Base-by-base conservation (phyloP, 1,284 basidiomycete genomes). In the Cryptococcus sp. region DNA sequence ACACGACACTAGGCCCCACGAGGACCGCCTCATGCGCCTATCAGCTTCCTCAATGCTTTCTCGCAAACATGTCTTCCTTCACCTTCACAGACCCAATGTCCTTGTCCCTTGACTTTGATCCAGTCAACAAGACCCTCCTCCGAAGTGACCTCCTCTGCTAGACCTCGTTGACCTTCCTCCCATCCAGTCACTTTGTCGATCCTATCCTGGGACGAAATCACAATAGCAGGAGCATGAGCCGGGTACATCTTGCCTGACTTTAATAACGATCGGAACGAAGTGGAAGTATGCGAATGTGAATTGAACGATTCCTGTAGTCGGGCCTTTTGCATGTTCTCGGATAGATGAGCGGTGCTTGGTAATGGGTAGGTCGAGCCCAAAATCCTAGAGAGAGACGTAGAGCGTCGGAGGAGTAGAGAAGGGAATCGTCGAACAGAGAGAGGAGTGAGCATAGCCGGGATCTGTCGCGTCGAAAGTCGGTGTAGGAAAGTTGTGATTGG, bases 81-180 rank as follows among this genome's bases (percentile, higher is more conserved):
- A 18, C 44, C 55, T 36, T 59, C 55, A 53, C 69, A 72, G 28
- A 72, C 56, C 52, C 56, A 59, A 50, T 69, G 67, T 2, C 62
- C 65, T 0, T 58, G 59, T 4, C 55, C 58, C 24, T 60, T 49
- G n/a, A 73, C 60, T 45, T 67, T 57, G 4, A 56, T 49, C 71
- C 71, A 73, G 16, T 57, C 54, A 16, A 68, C 50, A 50, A 69
- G 46, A 4, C 64, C 69, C 16, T 63, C 59, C 39, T 67, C 63
- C 19, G 59, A 53, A 24, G 67, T 72, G 16, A 72, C 67, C 37
- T 69, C 67, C 54, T 67, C 59, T 11, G 63, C 67, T 39, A 73
- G 46, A 10, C 60, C 60, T 16, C 64, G 45, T 51, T 73, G 71
- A 2, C 67, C 71, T 41, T 68, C 62, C 23, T 57, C 62, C 71